Conservation (phyloP, 2,329 filamentous ascomycete genomes). For the Botryosphaeria dothidea region DNA sequence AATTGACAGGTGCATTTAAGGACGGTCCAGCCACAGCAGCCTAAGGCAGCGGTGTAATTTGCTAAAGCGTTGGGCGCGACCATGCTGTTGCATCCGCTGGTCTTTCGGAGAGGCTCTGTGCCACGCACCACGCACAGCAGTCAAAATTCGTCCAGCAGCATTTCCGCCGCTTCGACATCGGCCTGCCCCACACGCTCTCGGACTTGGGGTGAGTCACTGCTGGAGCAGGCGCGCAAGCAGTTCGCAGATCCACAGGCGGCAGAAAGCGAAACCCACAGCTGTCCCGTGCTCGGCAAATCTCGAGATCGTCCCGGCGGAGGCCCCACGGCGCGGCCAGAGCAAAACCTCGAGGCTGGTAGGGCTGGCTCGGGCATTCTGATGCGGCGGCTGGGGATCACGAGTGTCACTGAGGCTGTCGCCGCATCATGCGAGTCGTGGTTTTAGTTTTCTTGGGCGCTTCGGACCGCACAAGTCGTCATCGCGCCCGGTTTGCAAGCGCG, state of each 20-base stretch:
- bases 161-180: not conserved
- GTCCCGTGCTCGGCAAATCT: constrained; percentile 16
- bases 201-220: not conserved
- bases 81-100: not conserved
- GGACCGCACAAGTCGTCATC: not conserved
- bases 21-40: constrained; percentile 5
- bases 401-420: not conserved
- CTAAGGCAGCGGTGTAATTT: constrained; percentile 8
- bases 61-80: constrained; percentile 7
- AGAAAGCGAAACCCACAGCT: constrained; percentile 6
- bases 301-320: constrained; percentile 13
- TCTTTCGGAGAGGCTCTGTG: not conserved
- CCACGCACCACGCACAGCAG: constrained; percentile 8
- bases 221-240: not conserved
- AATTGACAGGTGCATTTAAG: constrained; percentile 15
- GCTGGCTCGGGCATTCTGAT: not conserved
- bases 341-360: constrained; percentile 12
- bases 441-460: constrained; percentile 2
- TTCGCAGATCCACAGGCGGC: constrained; percentile 2
- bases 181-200: not conserved
- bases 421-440: constrained; percentile 12
- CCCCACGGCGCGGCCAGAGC: constrained; percentile 2
- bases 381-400: constrained; percentile 2
- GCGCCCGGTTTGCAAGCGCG: not conserved
- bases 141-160: not conserved